Evolutionary conservation across 371 early-diverging fungal genomes (phyloP).

Genomic region (Lichtheimia corymbifera): DNA sequence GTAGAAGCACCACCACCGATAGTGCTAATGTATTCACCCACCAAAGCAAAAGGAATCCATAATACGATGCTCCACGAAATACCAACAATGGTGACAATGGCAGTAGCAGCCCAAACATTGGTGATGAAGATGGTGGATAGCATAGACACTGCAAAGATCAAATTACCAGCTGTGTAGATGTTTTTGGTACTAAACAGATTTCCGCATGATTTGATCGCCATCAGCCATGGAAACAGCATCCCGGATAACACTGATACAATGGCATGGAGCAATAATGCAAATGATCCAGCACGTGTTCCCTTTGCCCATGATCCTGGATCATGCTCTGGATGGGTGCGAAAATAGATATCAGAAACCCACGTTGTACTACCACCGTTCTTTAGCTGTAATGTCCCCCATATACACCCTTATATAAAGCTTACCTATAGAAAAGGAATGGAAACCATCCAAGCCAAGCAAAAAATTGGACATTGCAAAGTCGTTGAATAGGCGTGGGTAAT

Average conservation of each 20-base stretch:
- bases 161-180: constrained; percentile 49
- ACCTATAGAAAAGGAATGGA: constrained; percentile 57
- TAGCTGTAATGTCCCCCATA: too few species aligned
- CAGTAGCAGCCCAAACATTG: constrained; percentile 41
- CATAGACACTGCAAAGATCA: constrained; percentile 53
- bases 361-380: constrained; percentile 20
- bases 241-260: constrained; percentile 57
- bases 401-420: not conserved
- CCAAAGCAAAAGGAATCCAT: constrained; percentile 73
- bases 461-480: constrained; percentile 71
- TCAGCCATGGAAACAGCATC: constrained; percentile 47
- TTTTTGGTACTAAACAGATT: constrained; percentile 35
- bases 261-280: constrained; percentile 60
- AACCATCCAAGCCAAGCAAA: constrained; percentile 80
- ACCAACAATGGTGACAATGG: constrained; percentile 57
- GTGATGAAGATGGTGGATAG: constrained; percentile 49
- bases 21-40: constrained; percentile 57
- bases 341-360: constrained; percentile 47
- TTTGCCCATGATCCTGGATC: constrained; percentile 23
- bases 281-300: constrained; percentile 60
- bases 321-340: constrained; percentile 19
- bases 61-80: constrained; percentile 65
- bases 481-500: constrained; percentile 54
- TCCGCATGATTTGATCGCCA: constrained; percentile 20
- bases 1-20: too few species aligned